Base-by-base conservation (phyloP, 1,284 basidiomycete genomes). In the Fomitopsis betulina region DNA sequence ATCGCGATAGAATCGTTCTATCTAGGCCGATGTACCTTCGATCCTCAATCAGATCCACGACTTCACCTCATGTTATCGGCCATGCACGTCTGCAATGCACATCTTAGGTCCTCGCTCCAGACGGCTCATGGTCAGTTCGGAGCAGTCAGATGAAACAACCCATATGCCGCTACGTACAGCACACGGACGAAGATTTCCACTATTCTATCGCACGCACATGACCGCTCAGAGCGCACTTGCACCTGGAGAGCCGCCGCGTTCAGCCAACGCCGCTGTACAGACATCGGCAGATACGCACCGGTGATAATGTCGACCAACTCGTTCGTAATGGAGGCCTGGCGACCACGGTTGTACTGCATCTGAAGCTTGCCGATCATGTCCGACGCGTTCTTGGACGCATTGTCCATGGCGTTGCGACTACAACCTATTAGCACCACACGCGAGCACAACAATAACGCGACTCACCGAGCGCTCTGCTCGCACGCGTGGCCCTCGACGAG, bases 391-490 rank as follows among this genome's bases (percentile, higher is more conserved):
- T 96, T 99, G 65, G 96, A 96, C 55, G 96, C 97, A 72, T 96
- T 99, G 87, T 99, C 96, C 96, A 99, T 99, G 72, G 97, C 96
- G 69, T 97, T 98, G 67, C 96, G 91, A 76, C 94, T 84, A 51
- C 1, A 25, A 47, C 25, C 32, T 38, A 57, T 61, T 32, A 54
- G 53, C 19, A n/a, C 9, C 2, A 8, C 4, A 13, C 2, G 53
- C 35, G 39, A 35, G 53, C 59, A 61, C 10, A 52, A 50, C 40
- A 49, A 10, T 3, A 8, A 40, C 23, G 35, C 23, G 25, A 70
- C 80, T 30, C 74, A 91, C 89, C 90, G 88, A 71, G 90, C 86
- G 70, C 88, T 91, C 73, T 91, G 92, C 78, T 99, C 96, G 68
- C 95, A 94, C 60, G 97, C 96, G 75, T 98, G 96, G 61, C 89